A percentile compares a stretch with the other conserved stretches of the same genome.
These are phyloP conservation scores for Orbilia oligospora DNA, from an alignment of 2,329 filamentous ascomycete genomes.

Conservation along the genomic window DNA sequence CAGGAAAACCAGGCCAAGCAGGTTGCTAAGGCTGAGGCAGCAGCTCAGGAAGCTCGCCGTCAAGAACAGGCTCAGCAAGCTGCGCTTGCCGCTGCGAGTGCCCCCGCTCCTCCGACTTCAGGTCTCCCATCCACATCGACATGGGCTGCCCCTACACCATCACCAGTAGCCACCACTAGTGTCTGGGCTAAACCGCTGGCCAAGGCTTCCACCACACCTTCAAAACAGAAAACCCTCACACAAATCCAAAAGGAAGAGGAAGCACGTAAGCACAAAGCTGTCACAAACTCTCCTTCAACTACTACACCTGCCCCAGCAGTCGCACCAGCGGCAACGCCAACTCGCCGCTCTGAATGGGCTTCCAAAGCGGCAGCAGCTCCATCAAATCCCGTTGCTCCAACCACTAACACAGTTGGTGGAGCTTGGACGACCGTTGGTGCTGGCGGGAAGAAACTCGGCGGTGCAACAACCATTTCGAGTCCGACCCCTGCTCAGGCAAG, in stretches of 20 bases:
- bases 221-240: constrained; percentile 87
- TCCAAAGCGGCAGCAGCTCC: constrained; percentile 75
- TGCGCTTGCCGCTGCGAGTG: constrained; percentile 68
- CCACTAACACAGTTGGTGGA: constrained; percentile 69
- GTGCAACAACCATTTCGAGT: constrained; percentile 72
- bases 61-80: constrained; percentile 78
- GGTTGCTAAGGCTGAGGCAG: constrained; percentile 90
- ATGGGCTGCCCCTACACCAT: constrained; percentile 81
- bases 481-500: constrained; percentile 67
- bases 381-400: constrained; percentile 66
- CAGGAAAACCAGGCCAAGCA: constrained; percentile 95
- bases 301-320: constrained; percentile 67
- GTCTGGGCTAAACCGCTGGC: constrained; percentile 78
- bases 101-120: constrained; percentile 71
- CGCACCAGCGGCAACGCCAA: constrained; percentile 67
- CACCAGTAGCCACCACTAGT: constrained; percentile 72
- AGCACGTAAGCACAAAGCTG: constrained; percentile 82
- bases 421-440: constrained; percentile 97
- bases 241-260: constrained; percentile 99
- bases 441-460: constrained; percentile 83
- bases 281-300: constrained; percentile 69
- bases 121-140: constrained; percentile 75
- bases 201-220: constrained; percentile 66
- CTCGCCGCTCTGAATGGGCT: constrained; percentile 91
- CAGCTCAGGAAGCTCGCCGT: constrained; percentile 77